A percentile compares a stretch with the other conserved stretches of the same genome.
Evolutionary conservation across 768 basidiomycete genomes (phyloP).

Genomic region (Amanita rimosa): DNA sequence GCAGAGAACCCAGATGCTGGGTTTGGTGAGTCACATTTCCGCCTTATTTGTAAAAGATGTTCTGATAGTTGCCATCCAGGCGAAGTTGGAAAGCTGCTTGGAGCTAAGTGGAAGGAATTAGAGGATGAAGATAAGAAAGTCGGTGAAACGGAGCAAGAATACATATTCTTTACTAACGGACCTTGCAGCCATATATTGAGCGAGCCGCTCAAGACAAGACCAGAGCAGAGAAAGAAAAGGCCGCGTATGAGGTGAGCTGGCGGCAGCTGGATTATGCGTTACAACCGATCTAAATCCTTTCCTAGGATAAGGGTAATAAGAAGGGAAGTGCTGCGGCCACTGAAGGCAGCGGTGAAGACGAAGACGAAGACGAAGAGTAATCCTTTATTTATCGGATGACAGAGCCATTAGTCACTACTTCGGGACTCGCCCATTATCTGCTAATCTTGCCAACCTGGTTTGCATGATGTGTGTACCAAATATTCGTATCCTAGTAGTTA

Average conservation of each 20-base stretch:
- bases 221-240: slow-evolving; percentile 77
- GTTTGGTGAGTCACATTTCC: slow-evolving; percentile 52
- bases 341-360: slow-evolving; percentile 19
- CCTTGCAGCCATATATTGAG: slow-evolving; percentile 70
- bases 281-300: neutral
- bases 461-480: slow-evolving; percentile 4
- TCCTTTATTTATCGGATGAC: slow-evolving; percentile 6
- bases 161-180: slow-evolving; percentile 5
- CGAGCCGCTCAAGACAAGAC: slow-evolving; percentile 81
- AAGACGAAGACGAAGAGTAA: slow-evolving; percentile 25
- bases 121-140: slow-evolving; percentile 89
- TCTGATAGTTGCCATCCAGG: slow-evolving; percentile 29
- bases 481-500: slow-evolving; percentile 5
- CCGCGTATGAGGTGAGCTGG: slow-evolving; percentile 31
- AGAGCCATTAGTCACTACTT: neutral
- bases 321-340: slow-evolving; percentile 12
- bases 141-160: slow-evolving; percentile 8
- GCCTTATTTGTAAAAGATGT: slow-evolving; percentile 8
- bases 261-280: neutral
- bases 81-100: slow-evolving; percentile 90
- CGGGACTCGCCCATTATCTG: neutral
- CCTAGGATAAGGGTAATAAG: slow-evolving; percentile 13
- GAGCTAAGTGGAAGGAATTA: slow-evolving; percentile 95
- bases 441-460: neutral
- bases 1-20: slow-evolving; percentile 89